These are phyloP conservation scores for Picochlorum sp. DNA, from an alignment of 139 green algal genomes.

Conservation along the genomic window DNA sequence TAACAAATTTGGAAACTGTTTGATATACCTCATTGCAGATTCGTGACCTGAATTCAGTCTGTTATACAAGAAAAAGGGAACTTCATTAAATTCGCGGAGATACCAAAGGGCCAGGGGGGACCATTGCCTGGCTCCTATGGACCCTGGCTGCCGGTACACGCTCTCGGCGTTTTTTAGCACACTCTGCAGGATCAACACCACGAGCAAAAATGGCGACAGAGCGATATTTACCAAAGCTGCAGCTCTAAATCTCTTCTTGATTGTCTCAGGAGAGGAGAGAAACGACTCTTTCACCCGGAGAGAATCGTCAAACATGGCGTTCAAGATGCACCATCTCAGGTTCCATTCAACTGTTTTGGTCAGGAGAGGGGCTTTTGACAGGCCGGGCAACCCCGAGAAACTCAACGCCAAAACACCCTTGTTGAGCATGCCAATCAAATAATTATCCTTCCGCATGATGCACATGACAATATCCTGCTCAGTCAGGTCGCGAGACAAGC, in stretches of 20 bases:
- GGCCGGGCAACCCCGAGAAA: constrained; percentile 32
- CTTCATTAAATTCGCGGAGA: constrained; percentile 92
- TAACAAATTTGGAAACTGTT: constrained; percentile 81
- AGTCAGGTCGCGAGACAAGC: constrained; percentile 65
- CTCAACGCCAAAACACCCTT: constrained; percentile 54
- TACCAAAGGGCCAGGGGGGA: constrained; percentile 65
- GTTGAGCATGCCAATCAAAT: constrained; percentile 85
- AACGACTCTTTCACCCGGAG: constrained; percentile 59
- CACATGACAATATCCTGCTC: constrained; percentile 76
- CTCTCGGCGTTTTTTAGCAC: constrained; percentile 87
- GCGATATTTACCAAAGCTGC: constrained; percentile 58
- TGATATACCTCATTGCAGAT: constrained; percentile 71
- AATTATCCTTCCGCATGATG: constrained; percentile 95
- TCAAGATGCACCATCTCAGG: constrained; percentile 75
- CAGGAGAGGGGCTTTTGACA: constrained; percentile 58
- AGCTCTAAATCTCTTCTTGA: constrained; percentile 44
- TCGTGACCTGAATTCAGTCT: constrained; percentile 64
- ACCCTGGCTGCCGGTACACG: constrained; percentile 80
- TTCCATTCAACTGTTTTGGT: constrained; percentile 95
- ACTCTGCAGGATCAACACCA: constrained; percentile 92
- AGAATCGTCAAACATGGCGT: constrained; percentile 82
- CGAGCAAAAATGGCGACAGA: constrained; percentile 78
- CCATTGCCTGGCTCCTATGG: constrained; percentile 57
- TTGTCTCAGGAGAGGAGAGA: constrained; percentile 31
- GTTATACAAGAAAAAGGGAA: constrained; percentile 76